Base-by-base conservation (phyloP, 2,329 filamentous ascomycete genomes). In the Cordyceps cateniannulata region DNA sequence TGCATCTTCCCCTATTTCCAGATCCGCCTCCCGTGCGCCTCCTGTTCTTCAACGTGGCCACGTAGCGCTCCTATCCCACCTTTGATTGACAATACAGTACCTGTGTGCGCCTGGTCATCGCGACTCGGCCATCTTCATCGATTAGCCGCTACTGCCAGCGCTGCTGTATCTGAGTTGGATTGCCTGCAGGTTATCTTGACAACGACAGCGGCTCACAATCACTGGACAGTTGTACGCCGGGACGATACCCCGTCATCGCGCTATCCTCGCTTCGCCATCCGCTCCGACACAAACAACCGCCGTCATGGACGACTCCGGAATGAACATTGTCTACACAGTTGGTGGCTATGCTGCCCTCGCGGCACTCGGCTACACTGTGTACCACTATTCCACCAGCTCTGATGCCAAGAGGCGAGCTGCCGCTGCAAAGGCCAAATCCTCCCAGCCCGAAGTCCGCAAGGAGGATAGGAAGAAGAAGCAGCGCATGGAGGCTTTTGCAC, bases 401-500 rank as follows among this genome's bases (percentile, higher is more conserved):
- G 70, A 71, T 63, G 66, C 66, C 59, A 72, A 71, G 62, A 72
- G 70, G 60, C 66, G 72, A 62, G 65, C 69, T 40, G 63, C 63
- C 29, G 63, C 67, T 27, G 62, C 66, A 7, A 63, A 69, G 48
- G 53, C 68, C 44, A 76, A 74, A 63, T 57, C 61, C 50, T 35
- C 67, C 14, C 69, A 71, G 27, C 57, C 64, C 18, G 72, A 76
- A 65, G 66, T 69, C 25, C 72, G 72, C 51, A 78, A 77, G 61
- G 74, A 76, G 53, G 75, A 75, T 48, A 71, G 70, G 14, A 78
- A 78, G 66, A 79, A 79, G 71, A 79, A 78, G 66, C 78, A 80
- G 68, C 75, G 77, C 6, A 67, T 74, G 67, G 76, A 77, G 63
- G 75, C 71, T 63, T 77, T 75, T 64, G 70, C 70, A 47, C 70